Conservation (phyloP, 2,329 filamentous ascomycete genomes). For the Chaetomiaceae sp. region DNA sequence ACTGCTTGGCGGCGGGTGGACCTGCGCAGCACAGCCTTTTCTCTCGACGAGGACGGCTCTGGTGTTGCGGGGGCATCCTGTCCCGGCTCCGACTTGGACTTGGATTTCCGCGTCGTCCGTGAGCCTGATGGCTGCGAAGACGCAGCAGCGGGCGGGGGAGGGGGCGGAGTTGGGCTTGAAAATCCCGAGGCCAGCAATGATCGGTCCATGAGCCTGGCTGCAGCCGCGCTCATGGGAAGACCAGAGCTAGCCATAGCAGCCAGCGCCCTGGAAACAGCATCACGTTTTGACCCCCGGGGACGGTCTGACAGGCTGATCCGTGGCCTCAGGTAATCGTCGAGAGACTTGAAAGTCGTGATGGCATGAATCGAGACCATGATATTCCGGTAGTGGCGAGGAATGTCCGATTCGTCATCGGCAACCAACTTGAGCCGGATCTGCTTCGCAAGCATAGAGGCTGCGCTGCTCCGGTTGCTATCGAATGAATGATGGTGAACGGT, state of each 20-base stretch:
- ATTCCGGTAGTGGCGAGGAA: constrained; percentile 80
- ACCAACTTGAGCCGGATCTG: constrained; percentile 85
- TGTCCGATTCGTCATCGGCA: constrained; percentile 85
- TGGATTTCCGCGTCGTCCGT: constrained; percentile 41
- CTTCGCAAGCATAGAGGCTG: constrained; percentile 93
- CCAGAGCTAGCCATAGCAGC: constrained; percentile 73
- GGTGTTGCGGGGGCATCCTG: constrained; percentile 39
- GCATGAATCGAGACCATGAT: constrained; percentile 99
- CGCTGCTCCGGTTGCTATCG: constrained; percentile 84
- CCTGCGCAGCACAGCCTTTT: constrained; percentile 56
- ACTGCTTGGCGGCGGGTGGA: constrained; percentile 57
- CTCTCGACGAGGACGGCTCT: constrained; percentile 45
- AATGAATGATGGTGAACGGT: constrained; percentile 91
- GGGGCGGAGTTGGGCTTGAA: constrained; percentile 30
- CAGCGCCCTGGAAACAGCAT: constrained; percentile 62
- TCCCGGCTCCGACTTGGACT: constrained; percentile 42
- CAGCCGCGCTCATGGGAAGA: constrained; percentile 46
- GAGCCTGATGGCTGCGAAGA: constrained; percentile 40
- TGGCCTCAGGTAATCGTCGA: constrained; percentile 92
- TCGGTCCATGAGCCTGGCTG: constrained; percentile 45
- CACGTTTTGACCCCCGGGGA: constrained; percentile 57
- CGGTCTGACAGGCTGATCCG: constrained; percentile 79
- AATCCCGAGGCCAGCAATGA: constrained; percentile 27
- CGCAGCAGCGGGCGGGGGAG: constrained; percentile 35
- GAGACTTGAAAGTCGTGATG: constrained; percentile 93